phyloP scores from a whole-genome alignment of 225 moss, liverwort and hornwort genomes.

The Bryum argenteum region DNA sequence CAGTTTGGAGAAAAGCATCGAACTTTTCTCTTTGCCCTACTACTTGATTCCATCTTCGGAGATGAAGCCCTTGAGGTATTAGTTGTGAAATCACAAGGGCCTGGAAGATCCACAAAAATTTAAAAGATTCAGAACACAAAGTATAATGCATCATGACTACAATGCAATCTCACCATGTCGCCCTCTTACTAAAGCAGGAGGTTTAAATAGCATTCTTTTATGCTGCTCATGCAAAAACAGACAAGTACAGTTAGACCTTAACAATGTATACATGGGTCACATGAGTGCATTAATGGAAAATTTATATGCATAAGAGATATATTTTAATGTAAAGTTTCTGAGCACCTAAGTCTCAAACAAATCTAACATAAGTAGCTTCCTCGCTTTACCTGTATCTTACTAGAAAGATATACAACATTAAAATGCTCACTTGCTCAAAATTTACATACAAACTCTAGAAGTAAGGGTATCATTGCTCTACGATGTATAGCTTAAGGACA shows the following conservation, averaged over 20 bases:
- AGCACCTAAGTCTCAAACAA: background rate
- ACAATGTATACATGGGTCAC: background rate
- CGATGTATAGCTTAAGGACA: too few species aligned
- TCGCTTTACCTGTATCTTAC: slow-evolving; percentile 20
- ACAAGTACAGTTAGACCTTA: slow-evolving; percentile 15
- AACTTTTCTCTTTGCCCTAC: background rate
- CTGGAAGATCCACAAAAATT: too few species aligned
- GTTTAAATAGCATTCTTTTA: slow-evolving; percentile 91
- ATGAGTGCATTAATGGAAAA: background rate
- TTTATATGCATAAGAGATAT: too few species aligned
- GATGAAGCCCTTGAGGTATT: too few species aligned
- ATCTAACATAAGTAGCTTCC: background rate
- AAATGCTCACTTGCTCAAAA: slow-evolving; percentile 8
- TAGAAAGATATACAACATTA: too few species aligned
- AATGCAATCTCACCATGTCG: slow-evolving; percentile 90
- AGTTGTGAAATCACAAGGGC: too few species aligned
- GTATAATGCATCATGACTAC: too few species aligned
- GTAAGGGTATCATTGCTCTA: too few species aligned
- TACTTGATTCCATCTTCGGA: too few species aligned
- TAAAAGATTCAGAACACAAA: too few species aligned
- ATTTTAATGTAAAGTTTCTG: background rate
- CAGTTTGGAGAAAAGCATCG: background rate
- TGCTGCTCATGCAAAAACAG: slow-evolving; percentile 64
- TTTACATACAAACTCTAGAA: background rate
- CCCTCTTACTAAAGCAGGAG: slow-evolving; percentile 71